Conservation (phyloP, 1,139 yeast genomes). For the Taphrina flavorubra region DNA sequence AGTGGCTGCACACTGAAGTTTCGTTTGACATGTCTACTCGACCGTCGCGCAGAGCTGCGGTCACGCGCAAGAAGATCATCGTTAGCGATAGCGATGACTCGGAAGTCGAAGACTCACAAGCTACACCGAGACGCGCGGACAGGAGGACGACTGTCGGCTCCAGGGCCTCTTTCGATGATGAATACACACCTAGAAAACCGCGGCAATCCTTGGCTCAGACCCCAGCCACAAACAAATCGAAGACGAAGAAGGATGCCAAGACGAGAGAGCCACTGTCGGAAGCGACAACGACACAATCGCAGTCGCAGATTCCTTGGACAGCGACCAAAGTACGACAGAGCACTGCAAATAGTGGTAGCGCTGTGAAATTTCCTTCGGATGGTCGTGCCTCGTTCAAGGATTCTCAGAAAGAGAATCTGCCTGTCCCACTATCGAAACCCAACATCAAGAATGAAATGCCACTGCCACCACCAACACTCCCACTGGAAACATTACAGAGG, state of each 20-base stretch:
- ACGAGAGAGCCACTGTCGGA: slow-evolving; percentile 17
- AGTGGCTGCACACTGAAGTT: too few species aligned
- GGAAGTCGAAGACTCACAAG: slow-evolving; percentile 12
- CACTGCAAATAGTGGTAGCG: not conserved
- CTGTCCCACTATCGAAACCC: not conserved
- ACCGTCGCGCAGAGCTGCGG: slow-evolving; percentile 21
- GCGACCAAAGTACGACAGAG: not conserved
- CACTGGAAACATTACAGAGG: slow-evolving; percentile 9
- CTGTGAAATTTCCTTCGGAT: not conserved
- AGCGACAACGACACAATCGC: not conserved
- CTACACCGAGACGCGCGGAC: slow-evolving; percentile 5
- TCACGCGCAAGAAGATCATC: slow-evolving; percentile 10
- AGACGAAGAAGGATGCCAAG: not conserved
- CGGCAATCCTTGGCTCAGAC: slow-evolving; percentile 18
- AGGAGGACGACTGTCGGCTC: slow-evolving; percentile 21
- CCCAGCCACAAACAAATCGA: slow-evolving; percentile 1
- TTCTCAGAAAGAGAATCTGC: slow-evolving; percentile 17
- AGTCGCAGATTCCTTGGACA: slow-evolving; percentile 9
- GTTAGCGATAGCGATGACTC: slow-evolving; percentile 27
- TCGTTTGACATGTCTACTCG: slow-evolving; percentile 2
- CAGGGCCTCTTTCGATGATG: slow-evolving; percentile 28
- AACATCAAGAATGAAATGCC: not conserved
- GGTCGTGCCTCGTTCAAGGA: not conserved
- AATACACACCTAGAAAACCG: slow-evolving; percentile 19
- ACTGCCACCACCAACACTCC: slow-evolving; percentile 27